Conservation (phyloP, 2,329 filamentous ascomycete genomes). For the Mollisiaceae sp. region DNA sequence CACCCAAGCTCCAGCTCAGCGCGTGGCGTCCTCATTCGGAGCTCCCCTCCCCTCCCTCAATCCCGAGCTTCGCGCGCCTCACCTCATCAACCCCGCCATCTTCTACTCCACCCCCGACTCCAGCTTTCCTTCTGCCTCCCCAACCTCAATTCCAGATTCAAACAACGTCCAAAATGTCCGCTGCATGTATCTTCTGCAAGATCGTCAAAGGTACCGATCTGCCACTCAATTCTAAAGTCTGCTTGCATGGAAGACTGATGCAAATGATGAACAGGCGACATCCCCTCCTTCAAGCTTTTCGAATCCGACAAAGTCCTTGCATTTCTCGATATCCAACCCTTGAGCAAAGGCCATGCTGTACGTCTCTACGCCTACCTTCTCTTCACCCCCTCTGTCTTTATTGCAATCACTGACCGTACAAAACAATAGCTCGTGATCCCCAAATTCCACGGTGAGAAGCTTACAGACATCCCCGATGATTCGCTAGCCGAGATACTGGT, state of each 20-base stretch:
- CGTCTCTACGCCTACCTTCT: constrained; percentile 40
- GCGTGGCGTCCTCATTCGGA: neutral
- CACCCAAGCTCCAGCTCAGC: neutral
- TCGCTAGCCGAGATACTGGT: constrained; percentile 81
- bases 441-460: constrained; percentile 90
- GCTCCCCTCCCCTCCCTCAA: neutral
- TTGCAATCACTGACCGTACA: neutral
- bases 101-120: neutral
- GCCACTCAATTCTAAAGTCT: neutral
- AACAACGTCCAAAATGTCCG: constrained; percentile 49
- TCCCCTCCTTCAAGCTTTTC: constrained; percentile 94
- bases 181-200: constrained; percentile 94
- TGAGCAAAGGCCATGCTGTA: constrained; percentile 89
- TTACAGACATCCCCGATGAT: constrained; percentile 92
- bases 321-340: constrained; percentile 93
- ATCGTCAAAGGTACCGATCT: constrained; percentile 81
- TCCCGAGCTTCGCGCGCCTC: constrained; percentile 11
- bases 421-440: constrained; percentile 80
- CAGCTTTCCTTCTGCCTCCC: neutral
- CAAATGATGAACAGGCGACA: constrained; percentile 69
- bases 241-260: neutral
- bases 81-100: constrained; percentile 9
- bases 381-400: neutral
- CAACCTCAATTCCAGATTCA: neutral
- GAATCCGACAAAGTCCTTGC: constrained; percentile 93